Evolutionary conservation across 23 red algal species (phyloP), one percentile per base, ranked within the genome.

Genomic region (Gracilaria domingensis): DNA sequence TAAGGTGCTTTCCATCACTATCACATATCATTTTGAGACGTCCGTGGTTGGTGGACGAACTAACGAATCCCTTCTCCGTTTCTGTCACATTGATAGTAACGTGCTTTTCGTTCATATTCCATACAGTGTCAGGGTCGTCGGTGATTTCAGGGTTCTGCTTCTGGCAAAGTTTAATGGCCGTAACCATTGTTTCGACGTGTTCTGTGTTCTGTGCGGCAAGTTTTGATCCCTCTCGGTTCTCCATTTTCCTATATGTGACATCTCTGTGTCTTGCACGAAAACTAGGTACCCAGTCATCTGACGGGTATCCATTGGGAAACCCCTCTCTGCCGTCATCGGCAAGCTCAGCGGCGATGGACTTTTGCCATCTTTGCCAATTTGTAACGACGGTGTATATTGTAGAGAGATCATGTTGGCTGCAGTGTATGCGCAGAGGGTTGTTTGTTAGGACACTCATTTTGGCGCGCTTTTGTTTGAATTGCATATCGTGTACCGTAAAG

Each of bases 21-120:
- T 33, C 13, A 25, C 28, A 70, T 5, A 2, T 36, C 28, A 70
- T 70, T 66, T 66, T 48, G 37, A 44, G 64, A 13, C 81, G 0
- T 0, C 81, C 2, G 70, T 70, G 60, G 59, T 67, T 59, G 18
- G 58, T 66, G 60, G 23, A 23, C 16, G 60, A 29, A 37, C 1
- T 0, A 48, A 66, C 47, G 40, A 85, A 85, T 45, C 53, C 81
- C 47, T 85, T 85, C 0, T 4, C 0, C 33, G 28, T 4, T 38
- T 85, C 64, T 21, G 7, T 35, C 33, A 66, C 29, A 23, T 4
- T 25, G 17, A n/a, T 58, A 1, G 24, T 48, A 17, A 70, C 60
- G 8, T 21, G 29, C 12, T 7, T 85, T 70, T 85, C 81, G 70
- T 85, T 30, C 61, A 69, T 70, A 49, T 85, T 85, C 20, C 28